Evolutionary conservation across 257 asterid genomes (phyloP).

Genomic region (Thymus mandschuricus): DNA sequence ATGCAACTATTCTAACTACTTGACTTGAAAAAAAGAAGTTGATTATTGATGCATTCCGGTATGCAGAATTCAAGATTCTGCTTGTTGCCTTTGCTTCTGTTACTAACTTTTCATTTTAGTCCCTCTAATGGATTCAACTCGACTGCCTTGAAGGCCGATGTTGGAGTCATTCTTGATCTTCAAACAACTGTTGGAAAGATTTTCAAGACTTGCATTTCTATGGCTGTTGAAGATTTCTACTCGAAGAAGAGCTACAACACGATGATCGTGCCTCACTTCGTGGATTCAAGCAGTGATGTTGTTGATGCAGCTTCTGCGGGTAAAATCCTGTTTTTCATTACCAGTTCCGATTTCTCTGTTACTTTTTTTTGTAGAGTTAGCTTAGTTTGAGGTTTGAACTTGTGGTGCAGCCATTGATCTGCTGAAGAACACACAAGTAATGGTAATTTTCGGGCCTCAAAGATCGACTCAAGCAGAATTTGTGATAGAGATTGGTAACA

Average conservation of each 20-base stretch:
- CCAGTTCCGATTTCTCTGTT: too few relatives aligned
- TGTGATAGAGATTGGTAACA: not conserved
- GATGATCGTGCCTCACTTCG: not conserved
- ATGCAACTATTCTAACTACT: too few relatives aligned
- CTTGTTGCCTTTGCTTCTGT: too few relatives aligned
- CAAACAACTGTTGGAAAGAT: not conserved
- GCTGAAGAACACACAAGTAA: not conserved
- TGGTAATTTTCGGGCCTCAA: not conserved
- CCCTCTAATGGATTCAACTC: too few relatives aligned
- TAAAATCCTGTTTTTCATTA: not conserved
- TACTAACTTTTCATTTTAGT: too few relatives aligned
- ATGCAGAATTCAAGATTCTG: too few relatives aligned
- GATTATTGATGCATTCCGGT: too few relatives aligned
- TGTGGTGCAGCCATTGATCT: not conserved
- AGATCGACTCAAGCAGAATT: too few relatives aligned
- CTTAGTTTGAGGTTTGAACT: not conserved
- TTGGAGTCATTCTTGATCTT: not conserved
- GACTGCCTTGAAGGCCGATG: not conserved
- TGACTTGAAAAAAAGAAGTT: too few relatives aligned
- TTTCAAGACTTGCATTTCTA: not conserved
- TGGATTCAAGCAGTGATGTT: not conserved
- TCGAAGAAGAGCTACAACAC: not conserved
- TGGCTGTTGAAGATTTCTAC: not conserved
- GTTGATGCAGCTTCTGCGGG: constrained; percentile 3
- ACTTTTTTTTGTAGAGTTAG: not conserved